Base-by-base conservation (phyloP, 192 early-diverging fungal genomes). In the Chytriomyces hyalinus region DNA sequence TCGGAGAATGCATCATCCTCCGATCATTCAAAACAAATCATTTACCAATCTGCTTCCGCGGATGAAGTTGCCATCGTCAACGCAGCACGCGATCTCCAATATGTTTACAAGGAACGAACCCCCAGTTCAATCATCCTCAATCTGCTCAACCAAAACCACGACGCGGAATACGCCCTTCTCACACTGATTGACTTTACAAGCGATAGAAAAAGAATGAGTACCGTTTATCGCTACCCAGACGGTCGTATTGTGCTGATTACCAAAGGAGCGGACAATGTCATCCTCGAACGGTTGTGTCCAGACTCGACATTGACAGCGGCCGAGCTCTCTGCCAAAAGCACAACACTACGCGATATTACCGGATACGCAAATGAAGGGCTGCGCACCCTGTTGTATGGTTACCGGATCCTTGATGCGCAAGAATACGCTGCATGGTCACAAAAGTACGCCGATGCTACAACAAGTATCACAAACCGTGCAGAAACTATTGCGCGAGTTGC, bases 21-120 rank as follows among this genome's bases (percentile, higher is more conserved):
- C 17, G 78, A 84, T 8, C 78, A 73, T 10, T 74, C 71, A 9
- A 22, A 45, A 51, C 15, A 24, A 17, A 79, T 90, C 28, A 85
- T 90, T n/a, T 95, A 95, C 79, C 93, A 95, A 83, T 91, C 92
- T 1, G 87, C 92, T 0, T 94, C 92, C 11, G 94, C 94, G 8
- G 94, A 95, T 74, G 94, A 95, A 81, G 89, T 91, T 78, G 94
- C 94, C 11, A 80, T 95, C 59, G 93, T 93, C 1, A 89, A 87
- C 0, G 94, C 92, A 11, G 94, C 93, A 6, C 88, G 88, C 15
- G 90, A 94, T 69, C 77, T 95, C n/a, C 89, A 90, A n/a, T 94
- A 82, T 57, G 43, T 71, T 5, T 70, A 85, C 49, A 76, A 79
- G 11, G 50, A 44, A 26, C 50, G 79, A 73, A 81, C 73, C n/a